Conservation (phyloP, 139 green algal species). For the Chlamydomonas incerta region DNA sequence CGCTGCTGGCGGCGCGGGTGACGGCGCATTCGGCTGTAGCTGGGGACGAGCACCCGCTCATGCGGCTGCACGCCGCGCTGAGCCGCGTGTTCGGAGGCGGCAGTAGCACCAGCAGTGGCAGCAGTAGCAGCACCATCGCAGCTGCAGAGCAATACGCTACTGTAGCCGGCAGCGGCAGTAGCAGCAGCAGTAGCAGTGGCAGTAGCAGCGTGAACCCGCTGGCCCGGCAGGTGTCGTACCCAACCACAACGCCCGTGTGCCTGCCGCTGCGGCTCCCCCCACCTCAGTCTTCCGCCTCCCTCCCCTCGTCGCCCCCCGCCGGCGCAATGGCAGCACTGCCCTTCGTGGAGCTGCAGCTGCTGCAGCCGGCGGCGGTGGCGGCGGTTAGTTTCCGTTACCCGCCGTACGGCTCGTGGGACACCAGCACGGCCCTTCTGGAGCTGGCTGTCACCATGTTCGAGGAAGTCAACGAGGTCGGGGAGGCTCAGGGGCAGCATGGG, state of each 20-base stretch:
- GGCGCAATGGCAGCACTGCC: too few species aligned
- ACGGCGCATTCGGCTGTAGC: not conserved
- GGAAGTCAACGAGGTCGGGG: not conserved
- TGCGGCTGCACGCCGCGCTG: not conserved
- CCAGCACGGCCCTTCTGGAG: not conserved
- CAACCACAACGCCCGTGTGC: not conserved
- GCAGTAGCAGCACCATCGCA: too few species aligned
- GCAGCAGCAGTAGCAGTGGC: too few species aligned
- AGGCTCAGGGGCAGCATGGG: not conserved
- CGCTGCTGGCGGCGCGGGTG: slow-evolving; percentile 19
- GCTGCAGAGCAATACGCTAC: too few species aligned
- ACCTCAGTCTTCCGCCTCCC: too few species aligned
- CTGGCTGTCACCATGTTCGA: not conserved
- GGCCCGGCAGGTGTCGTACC: not conserved
- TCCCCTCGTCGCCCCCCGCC: not conserved
- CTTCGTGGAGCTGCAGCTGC: slow-evolving; percentile 22
- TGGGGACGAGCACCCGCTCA: slow-evolving; percentile 15
- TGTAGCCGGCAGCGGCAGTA: too few species aligned
- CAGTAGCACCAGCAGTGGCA: too few species aligned
- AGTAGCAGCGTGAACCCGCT: slow-evolving; percentile 1
- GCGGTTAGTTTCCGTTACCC: slow-evolving; percentile 37
- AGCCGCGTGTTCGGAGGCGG: not conserved
- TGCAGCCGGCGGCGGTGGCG: not conserved
- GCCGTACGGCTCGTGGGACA: slow-evolving; percentile 32
- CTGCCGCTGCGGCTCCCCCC: slow-evolving; percentile 7